Conservation (phyloP, 805 yeast genomes). For the Zygosaccharomyces bailii region DNA sequence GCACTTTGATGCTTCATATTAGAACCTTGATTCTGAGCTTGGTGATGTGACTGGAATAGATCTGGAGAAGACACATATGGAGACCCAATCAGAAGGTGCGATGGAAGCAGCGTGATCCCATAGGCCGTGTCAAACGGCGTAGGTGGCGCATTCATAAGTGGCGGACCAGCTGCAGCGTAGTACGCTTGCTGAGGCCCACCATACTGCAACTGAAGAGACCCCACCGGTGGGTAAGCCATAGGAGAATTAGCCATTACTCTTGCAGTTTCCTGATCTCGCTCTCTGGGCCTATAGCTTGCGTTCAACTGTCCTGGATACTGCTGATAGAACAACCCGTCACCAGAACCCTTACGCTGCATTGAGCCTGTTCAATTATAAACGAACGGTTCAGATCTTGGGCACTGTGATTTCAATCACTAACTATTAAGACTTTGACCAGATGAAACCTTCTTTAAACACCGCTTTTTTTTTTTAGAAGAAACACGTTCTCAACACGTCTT, state of each 20-base stretch:
- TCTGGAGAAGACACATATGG: constrained; percentile 50
- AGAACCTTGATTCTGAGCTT: constrained; percentile 21
- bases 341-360: constrained; percentile 1
- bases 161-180: constrained; percentile 12
- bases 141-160: constrained; percentile 36
- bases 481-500: constrained; percentile 6
- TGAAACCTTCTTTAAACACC: constrained; percentile 1
- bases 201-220: constrained; percentile 12
- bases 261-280: constrained; percentile 8
- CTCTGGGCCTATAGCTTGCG: constrained; percentile 4
- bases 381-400: background rate
- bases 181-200: constrained; percentile 14
- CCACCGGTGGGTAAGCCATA: constrained; percentile 11
- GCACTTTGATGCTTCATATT: constrained; percentile 8
- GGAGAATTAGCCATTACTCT: constrained; percentile 9
- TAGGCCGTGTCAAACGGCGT: constrained; percentile 60
- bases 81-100: constrained; percentile 56
- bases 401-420: background rate
- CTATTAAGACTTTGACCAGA: background rate
- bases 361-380: constrained; percentile 4
- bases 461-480: constrained; percentile 8
- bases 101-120: constrained; percentile 60
- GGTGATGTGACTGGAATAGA: constrained; percentile 27
- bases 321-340: constrained; percentile 2
- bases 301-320: constrained; percentile 6